A percentile compares a stretch with the other conserved stretches of the same genome.
phyloP scores from a whole-genome alignment of 768 basidiomycete genomes.

The Tricholoma saponaceum region DNA sequence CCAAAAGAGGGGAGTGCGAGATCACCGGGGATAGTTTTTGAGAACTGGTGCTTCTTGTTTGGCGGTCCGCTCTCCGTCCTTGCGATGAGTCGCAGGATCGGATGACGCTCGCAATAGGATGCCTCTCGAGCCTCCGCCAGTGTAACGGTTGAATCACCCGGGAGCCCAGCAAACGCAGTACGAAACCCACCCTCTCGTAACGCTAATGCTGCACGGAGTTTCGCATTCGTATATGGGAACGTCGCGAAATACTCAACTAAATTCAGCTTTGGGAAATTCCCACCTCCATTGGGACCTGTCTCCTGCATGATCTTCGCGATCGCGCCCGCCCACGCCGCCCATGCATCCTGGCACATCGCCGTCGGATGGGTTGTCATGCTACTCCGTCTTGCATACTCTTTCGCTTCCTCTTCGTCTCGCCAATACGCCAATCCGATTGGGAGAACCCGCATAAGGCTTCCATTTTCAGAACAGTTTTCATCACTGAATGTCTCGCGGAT shows the following conservation, averaged over 20 bases:
- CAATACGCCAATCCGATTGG: constrained; percentile 41
- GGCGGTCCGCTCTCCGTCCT: constrained; percentile 16
- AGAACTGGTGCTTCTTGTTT: constrained; percentile 7
- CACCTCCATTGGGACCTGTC: constrained; percentile 10
- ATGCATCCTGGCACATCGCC: constrained; percentile 37
- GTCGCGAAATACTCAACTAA: constrained; percentile 32
- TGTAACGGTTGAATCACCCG: constrained; percentile 12
- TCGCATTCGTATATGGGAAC: constrained; percentile 31
- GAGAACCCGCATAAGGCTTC: constrained; percentile 43
- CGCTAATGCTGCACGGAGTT: constrained; percentile 27
- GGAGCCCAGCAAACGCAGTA: constrained; percentile 3
- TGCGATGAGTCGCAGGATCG: constrained; percentile 31
- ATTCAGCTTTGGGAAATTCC: constrained; percentile 33
- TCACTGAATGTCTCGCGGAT: constrained; percentile 26
- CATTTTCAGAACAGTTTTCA: constrained; percentile 31
- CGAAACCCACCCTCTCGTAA: constrained; percentile 13
- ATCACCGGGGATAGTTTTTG: constrained; percentile 26
- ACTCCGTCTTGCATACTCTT: constrained; percentile 31
- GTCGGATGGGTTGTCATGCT: constrained; percentile 41
- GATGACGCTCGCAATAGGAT: constrained; percentile 33
- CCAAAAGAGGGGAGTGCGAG: constrained; percentile 32
- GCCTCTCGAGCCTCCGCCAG: constrained; percentile 22
- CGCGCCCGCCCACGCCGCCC: constrained; percentile 34
- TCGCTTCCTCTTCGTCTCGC: constrained; percentile 28
- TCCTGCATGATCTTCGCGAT: constrained; percentile 31